Base-by-base conservation (phyloP, 805 yeast genomes). In the Priceomyces medius region DNA sequence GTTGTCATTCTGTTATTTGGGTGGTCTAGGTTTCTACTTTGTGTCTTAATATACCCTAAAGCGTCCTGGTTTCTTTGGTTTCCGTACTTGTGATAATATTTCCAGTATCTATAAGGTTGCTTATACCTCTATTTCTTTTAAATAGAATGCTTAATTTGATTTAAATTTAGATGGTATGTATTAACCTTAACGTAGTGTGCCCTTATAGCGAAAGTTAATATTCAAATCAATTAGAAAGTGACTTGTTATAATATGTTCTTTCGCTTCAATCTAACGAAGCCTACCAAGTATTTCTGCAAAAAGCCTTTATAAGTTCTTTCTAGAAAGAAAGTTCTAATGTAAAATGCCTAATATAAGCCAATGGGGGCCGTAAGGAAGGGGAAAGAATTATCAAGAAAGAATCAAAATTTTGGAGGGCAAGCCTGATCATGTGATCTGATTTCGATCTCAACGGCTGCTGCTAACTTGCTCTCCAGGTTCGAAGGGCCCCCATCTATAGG, bases 1-100 rank as follows among this genome's bases (percentile, higher is more conserved):
- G 96, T 87, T 2, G 96, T 88, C 96, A 88, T 88, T n/a, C 19
- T 31, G n/a, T 10, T 12, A 4, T 8, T 19, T 17, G 34, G 7
- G 18, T 6, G 26, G 17, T 21, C 26, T 21, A 18, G 13, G 20
- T 14, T 17, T 19, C 6, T 23, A 7, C 10, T 23, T 23, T 7
- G 7, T 23, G 26, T 23, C 10, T 23, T 7, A 10, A 23, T n/a
- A n/a, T n/a, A n/a, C n/a, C n/a, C 24, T 21, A 6, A 21, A 21
- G 6, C 24, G 24, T 21, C 24, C 24, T n/a, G 9, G 24, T 21
- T 21, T 21, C 24, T 21, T 21, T 9, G 6, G 8, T 21, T 9
- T 21, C 24, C 9, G 24, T 21, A 9, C 24, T 21, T 7, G 8
- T 7, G 9, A 6, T 9, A 7, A 9, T 21, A 9, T 21, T 9